These are phyloP conservation scores for Karstenula rhodostoma DNA, from an alignment of 2,329 filamentous ascomycete genomes.

Conservation along the genomic window DNA sequence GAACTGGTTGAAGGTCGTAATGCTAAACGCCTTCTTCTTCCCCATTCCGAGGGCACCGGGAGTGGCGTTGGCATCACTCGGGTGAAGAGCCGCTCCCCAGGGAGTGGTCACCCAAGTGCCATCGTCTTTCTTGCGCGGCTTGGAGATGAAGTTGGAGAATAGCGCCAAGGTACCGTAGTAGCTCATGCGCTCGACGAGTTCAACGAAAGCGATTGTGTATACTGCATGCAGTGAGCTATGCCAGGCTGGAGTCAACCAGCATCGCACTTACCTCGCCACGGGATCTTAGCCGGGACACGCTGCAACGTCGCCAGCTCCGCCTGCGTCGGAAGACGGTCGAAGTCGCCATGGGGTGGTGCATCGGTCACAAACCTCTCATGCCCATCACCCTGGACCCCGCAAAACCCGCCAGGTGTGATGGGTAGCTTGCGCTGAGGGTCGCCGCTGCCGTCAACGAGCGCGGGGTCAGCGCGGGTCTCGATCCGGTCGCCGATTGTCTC, in stretches of 20 bases:
- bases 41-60: constrained; percentile 65
- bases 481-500: constrained; percentile 3
- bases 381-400: no score
- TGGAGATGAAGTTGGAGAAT: constrained; percentile 50
- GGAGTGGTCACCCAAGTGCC: constrained; percentile 33
- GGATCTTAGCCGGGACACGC: constrained; percentile 45
- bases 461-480: neutral
- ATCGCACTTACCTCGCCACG: constrained; percentile 34
- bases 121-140: neutral
- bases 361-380: neutral
- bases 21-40: constrained; percentile 60
- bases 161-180: constrained; percentile 50
- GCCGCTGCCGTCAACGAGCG: neutral
- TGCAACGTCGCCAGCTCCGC: constrained; percentile 48
- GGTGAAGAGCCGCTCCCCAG: constrained; percentile 42
- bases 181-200: constrained; percentile 50
- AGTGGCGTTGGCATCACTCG: constrained; percentile 37
- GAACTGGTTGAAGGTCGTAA: constrained; percentile 64
- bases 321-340: constrained; percentile 34
- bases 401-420: no score
- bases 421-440: neutral
- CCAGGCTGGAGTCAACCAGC: constrained; percentile 14
- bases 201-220: constrained; percentile 48
- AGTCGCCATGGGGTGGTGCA: no score
- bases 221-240: constrained; percentile 15